These are phyloP conservation scores for Symbiodinium natans DNA, from an alignment of 73 alveolate species.

Conservation along the genomic window DNA sequence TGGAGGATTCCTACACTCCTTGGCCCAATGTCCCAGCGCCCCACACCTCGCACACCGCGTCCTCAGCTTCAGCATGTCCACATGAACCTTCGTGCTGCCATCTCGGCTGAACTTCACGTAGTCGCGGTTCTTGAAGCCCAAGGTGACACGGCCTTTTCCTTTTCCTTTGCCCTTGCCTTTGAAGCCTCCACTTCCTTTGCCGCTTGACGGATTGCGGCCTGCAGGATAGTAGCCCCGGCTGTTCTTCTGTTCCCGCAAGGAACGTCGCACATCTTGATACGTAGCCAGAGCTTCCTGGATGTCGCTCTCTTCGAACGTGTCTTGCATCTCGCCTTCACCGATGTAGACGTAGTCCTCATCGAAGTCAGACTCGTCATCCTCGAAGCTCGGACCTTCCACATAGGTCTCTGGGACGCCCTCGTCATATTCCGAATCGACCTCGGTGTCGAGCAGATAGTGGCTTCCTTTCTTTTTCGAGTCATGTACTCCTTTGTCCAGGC, in stretches of 20 bases:
- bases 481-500: neutral
- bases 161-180: neutral
- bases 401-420: neutral
- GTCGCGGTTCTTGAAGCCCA: neutral
- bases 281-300: neutral
- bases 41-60: conserved; percentile 18
- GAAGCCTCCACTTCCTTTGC: neutral
- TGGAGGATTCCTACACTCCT: neutral
- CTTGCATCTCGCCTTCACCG: neutral
- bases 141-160: neutral
- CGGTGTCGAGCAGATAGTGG: neutral
- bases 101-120: neutral
- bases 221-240: neutral
- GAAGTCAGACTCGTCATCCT: neutral
- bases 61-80: conserved; percentile 19
- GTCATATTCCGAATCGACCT: neutral
- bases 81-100: neutral
- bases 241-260: neutral
- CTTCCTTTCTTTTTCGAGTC: neutral
- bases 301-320: neutral
- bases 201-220: neutral
- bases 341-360: neutral
- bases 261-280: conserved; percentile 8
- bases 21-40: conserved; percentile 23
- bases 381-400: neutral